These are phyloP conservation scores for Podaxis sp. DNA, from an alignment of 768 basidiomycete genomes.

Conservation along the genomic window DNA sequence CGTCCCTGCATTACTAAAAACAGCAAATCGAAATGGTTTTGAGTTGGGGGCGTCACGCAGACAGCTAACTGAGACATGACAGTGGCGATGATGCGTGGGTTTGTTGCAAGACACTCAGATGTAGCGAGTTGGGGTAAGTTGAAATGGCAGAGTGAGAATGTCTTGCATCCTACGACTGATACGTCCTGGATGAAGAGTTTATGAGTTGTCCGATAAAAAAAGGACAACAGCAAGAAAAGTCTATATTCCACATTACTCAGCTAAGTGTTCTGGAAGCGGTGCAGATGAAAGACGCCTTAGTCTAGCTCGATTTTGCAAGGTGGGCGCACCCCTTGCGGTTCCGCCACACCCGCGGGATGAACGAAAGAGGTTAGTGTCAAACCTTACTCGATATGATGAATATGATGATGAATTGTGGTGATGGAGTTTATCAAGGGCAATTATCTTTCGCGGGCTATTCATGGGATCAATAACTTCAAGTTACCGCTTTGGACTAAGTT, in stretches of 20 bases:
- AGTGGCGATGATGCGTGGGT: conserved; percentile 13
- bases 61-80: conserved; percentile 5
- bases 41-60: neutral
- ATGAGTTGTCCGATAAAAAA: neutral
- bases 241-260: neutral
- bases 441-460: conserved; percentile 1
- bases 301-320: neutral
- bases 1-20: neutral
- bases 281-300: neutral
- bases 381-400: conserved; percentile 1
- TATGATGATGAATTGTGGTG: neutral
- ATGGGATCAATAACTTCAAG: neutral
- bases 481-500: neutral
- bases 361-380: conserved; percentile 5
- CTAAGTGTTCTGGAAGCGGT: neutral
- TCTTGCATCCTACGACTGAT: neutral
- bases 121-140: neutral
- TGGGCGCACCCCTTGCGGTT: neutral
- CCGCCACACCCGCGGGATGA: neutral
- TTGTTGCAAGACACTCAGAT: conserved; percentile 3
- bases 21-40: neutral
- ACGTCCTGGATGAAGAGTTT: neutral
- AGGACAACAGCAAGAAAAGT: neutral
- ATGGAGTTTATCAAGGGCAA: neutral
- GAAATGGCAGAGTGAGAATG: neutral